Base-by-base conservation (phyloP, 2,329 filamentous ascomycete species). In the Stagonosporopsis tanaceti region DNA sequence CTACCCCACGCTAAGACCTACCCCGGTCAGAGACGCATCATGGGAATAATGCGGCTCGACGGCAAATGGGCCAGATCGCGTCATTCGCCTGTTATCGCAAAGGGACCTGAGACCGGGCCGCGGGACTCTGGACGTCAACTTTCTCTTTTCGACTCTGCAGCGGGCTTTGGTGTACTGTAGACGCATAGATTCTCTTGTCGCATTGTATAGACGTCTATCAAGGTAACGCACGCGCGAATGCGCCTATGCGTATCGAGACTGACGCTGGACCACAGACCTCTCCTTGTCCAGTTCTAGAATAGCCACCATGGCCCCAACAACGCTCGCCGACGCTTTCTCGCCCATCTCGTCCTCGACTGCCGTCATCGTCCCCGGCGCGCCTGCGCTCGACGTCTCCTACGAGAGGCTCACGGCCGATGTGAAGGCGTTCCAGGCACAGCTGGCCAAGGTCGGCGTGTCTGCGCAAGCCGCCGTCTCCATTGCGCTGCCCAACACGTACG, bases 401-500 rank as follows among this genome's bases (percentile, higher is more conserved):
- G 77, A 82, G 61, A 83, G 87, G 70, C 85, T 96, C 50, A 77
- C 84, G 50, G 75, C 82, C 60, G 88, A 93, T 71, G 85, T 92
- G 53, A 77, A 81, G 40, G 79, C 84, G 15, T 94, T 95, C 80
- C 92, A 95, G 80, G 81, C 82, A 72, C 91, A 92, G 78, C 87
- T 96, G 61, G 91, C 92, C 24, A 83, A 83, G 45, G 82, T 94
- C 53, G 92, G 92, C 63, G 87, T 96, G 61, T 81, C 83, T 54
- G 83, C 85, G 40, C 83, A 84, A 63, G 85, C 88, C 14, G 88
- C 91, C 44, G 91, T 96, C 50, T 95, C 91, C 45, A 93, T 96
- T 73, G 90, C 92, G 27, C 84, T 93, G 17, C 85, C 89, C 57
- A 96, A 96, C 80, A 92, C 89, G 50, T 93, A 92, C 77, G 91